phyloP scores from a whole-genome alignment of 1,284 basidiomycete species.

The Stygiomarasmius scandens region DNA sequence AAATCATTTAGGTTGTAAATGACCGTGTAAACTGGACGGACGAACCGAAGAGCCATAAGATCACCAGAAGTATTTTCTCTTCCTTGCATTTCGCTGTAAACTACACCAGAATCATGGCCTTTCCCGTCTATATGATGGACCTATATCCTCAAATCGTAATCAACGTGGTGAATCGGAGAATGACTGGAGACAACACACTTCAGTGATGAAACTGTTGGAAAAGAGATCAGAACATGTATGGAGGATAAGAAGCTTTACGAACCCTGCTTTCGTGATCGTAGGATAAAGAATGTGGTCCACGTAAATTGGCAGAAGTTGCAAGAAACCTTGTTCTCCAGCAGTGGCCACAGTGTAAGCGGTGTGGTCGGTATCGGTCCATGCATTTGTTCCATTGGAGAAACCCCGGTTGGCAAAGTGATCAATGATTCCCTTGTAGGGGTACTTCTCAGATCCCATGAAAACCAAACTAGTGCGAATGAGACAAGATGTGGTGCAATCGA shows the following conservation, averaged over 20 bases:
- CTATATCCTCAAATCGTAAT: slow-evolving; percentile 36
- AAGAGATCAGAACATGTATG: background rate
- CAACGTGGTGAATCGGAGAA: background rate
- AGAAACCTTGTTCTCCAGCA: slow-evolving; percentile 94
- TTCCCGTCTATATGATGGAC: slow-evolving; percentile 92
- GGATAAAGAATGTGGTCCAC: slow-evolving; percentile 98
- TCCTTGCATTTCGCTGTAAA: slow-evolving; percentile 98
- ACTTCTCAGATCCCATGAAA: slow-evolving; percentile 93
- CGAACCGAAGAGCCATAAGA: slow-evolving; percentile 84
- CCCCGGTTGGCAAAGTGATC: slow-evolving; percentile 97
- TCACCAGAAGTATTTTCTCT: slow-evolving; percentile 92
- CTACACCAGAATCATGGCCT: slow-evolving; percentile 94
- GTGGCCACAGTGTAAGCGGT: slow-evolving; percentile 98
- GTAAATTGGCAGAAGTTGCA: slow-evolving; percentile 93
- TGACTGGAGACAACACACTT: slow-evolving; percentile 49
- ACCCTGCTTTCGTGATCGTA: slow-evolving; percentile 88
- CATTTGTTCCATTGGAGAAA: slow-evolving; percentile 92
- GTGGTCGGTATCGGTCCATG: slow-evolving; percentile 85
- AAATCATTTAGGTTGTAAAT: background rate
- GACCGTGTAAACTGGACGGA: no score
- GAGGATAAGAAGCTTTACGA: slow-evolving; percentile 20
- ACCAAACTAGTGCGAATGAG: slow-evolving; percentile 63
- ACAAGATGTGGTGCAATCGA: background rate
- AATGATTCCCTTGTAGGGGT: slow-evolving; percentile 96
- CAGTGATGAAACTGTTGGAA: slow-evolving; percentile 77